These are phyloP conservation scores for Pelargonium australe DNA, from an alignment of 441 rosid genomes.

Conservation along the genomic window DNA sequence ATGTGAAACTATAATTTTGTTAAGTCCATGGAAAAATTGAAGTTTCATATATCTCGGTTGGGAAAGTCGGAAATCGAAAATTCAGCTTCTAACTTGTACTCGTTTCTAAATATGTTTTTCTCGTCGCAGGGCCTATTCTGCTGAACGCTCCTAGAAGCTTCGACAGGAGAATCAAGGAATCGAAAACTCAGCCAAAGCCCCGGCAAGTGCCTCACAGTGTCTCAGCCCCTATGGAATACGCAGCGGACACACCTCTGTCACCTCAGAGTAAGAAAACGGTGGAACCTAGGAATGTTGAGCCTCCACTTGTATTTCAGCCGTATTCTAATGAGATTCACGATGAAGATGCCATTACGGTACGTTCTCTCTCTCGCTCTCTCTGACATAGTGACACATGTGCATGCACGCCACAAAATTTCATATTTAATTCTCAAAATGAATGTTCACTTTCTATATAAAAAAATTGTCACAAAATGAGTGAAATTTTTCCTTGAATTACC, in stretches of 20 bases:
- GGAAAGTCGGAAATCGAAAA: neutral
- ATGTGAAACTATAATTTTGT: too few relatives aligned
- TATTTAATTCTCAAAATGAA: too few relatives aligned
- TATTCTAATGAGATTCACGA: neutral
- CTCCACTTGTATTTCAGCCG: neutral
- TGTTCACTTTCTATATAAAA: too few relatives aligned
- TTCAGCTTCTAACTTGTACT: neutral
- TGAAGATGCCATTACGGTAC: neutral
- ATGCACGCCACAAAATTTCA: too few relatives aligned
- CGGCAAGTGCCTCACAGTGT: neutral
- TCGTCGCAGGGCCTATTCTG: neutral
- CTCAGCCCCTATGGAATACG: neutral
- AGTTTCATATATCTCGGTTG: too few relatives aligned
- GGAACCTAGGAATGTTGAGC: neutral
- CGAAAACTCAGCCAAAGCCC: slow-evolving; percentile 4
- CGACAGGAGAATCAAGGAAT: neutral
- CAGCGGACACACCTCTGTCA: neutral
- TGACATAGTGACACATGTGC: too few relatives aligned
- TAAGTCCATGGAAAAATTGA: too few relatives aligned
- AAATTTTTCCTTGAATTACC: too few relatives aligned
- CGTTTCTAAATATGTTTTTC: neutral
- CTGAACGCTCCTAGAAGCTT: slow-evolving; percentile 2
- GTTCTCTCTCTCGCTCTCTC: neutral
- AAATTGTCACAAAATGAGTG: too few relatives aligned
- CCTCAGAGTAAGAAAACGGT: neutral